These are phyloP conservation scores for Phytophthora lateralis DNA, from an alignment of 352 stramenopile species.

Conservation along the genomic window DNA sequence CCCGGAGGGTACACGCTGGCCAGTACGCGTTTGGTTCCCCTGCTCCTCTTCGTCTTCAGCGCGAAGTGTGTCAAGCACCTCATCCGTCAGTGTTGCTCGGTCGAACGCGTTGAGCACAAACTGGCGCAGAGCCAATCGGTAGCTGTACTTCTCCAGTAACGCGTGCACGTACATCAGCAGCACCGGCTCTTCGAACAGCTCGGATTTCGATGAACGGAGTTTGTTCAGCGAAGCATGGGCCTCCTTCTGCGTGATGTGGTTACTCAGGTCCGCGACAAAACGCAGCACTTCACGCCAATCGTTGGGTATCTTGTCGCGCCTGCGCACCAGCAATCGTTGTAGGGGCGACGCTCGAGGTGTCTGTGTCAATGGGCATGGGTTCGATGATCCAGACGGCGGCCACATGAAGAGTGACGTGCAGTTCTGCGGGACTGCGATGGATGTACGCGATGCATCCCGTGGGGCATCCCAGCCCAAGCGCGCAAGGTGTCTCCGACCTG, in stretches of 20 bases:
- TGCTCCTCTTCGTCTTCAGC: constrained; percentile 49
- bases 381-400: constrained; percentile 45
- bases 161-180: constrained; percentile 84
- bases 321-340: constrained; percentile 56
- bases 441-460: constrained; percentile 64
- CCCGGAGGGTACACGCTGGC: constrained; percentile 51
- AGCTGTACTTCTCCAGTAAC: constrained; percentile 86
- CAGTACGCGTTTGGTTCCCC: constrained; percentile 48
- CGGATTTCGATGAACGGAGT: constrained; percentile 65
- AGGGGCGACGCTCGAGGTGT: constrained; percentile 59
- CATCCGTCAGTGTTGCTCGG: constrained; percentile 66
- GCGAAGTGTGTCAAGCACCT: constrained; percentile 75
- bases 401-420: constrained; percentile 84
- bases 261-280: constrained; percentile 83
- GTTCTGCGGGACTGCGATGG: constrained; percentile 84
- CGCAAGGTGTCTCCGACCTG: constrained; percentile 65
- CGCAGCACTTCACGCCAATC: constrained; percentile 84
- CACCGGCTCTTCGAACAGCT: constrained; percentile 85
- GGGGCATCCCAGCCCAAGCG: constrained; percentile 83
- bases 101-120: constrained; percentile 90
- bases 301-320: constrained; percentile 64
- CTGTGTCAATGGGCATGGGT: constrained; percentile 55
- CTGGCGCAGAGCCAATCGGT: constrained; percentile 81
- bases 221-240: constrained; percentile 87
- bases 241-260: constrained; percentile 91